A percentile compares a stretch with the other conserved stretches of the same genome.
Evolutionary conservation across 2,329 filamentous ascomycete genomes (phyloP).

Genomic region (Fusarium sp.): DNA sequence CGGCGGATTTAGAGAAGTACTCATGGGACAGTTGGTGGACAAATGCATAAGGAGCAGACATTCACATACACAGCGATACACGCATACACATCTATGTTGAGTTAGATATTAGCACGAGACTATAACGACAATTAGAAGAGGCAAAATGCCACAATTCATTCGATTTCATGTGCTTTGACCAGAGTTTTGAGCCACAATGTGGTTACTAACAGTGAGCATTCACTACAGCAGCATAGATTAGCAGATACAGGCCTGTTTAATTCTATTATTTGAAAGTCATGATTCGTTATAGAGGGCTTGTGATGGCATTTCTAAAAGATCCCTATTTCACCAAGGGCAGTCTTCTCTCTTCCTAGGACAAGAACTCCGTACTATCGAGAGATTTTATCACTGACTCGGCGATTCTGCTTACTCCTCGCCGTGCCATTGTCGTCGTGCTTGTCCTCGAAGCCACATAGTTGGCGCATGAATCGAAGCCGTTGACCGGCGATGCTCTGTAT

Average conservation of each 20-base stretch:
- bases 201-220: background rate
- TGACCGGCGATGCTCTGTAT: constrained; percentile 63
- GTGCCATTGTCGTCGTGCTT: constrained; percentile 3
- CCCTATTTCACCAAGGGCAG: background rate
- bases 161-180: background rate
- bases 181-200: background rate
- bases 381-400: constrained; percentile 24
- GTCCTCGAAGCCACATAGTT: constrained; percentile 61
- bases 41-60: background rate
- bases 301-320: background rate
- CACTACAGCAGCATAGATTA: background rate
- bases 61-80: constrained; percentile 13
- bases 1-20: background rate
- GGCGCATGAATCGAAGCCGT: constrained; percentile 62
- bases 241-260: background rate
- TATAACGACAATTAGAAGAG: constrained; percentile 12
- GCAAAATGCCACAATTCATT: background rate
- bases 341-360: background rate
- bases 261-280: background rate
- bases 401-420: constrained; percentile 18
- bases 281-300: background rate
- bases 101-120: constrained; percentile 3
- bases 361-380: constrained; percentile 10
- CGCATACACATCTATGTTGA: background rate
- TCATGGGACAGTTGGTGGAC: background rate